These are phyloP conservation scores for Parsonsia alboflavescens DNA, from an alignment of 257 asterid genomes.

Conservation along the genomic window DNA sequence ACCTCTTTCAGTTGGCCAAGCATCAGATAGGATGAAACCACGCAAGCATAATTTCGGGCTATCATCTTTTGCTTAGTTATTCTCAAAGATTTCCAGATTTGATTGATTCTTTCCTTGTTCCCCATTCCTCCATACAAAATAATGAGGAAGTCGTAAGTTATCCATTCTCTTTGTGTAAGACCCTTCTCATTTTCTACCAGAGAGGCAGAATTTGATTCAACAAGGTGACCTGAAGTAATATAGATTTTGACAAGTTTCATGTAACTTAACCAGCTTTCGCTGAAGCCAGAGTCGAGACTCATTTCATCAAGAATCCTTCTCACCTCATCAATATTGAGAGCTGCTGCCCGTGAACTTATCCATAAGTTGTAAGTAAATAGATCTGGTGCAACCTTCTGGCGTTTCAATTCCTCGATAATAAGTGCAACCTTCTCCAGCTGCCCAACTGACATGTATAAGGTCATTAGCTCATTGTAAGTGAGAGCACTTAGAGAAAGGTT, in stretches of 20 bases:
- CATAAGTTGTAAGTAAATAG: slow-evolving; percentile 77
- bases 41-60: slow-evolving; percentile 55
- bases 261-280: slow-evolving; percentile 67
- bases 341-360: slow-evolving; percentile 80
- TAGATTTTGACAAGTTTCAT: slow-evolving; percentile 56
- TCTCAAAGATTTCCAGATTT: slow-evolving; percentile 71
- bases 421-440: slow-evolving; percentile 69
- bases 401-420: slow-evolving; percentile 56
- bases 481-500: slow-evolving; percentile 56
- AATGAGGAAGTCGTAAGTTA: slow-evolving; percentile 76
- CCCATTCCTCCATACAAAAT: slow-evolving; percentile 71
- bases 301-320: slow-evolving; percentile 60
- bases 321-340: slow-evolving; percentile 59
- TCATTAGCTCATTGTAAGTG: slow-evolving; percentile 92
- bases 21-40: slow-evolving; percentile 69
- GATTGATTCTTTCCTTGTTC: slow-evolving; percentile 64
- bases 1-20: slow-evolving; percentile 70
- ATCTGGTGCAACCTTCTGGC: slow-evolving; percentile 53
- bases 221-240: slow-evolving; percentile 47
- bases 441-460: slow-evolving; percentile 75
- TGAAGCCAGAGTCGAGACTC: slow-evolving; percentile 38
- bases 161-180: slow-evolving; percentile 69
- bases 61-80: slow-evolving; percentile 74
- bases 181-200: slow-evolving; percentile 64
- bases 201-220: slow-evolving; percentile 41